Evolutionary conservation across 345 rosid genomes (phyloP), one percentile per base, ranked within the genome.

Genomic region (Geranium rotundifolium): DNA sequence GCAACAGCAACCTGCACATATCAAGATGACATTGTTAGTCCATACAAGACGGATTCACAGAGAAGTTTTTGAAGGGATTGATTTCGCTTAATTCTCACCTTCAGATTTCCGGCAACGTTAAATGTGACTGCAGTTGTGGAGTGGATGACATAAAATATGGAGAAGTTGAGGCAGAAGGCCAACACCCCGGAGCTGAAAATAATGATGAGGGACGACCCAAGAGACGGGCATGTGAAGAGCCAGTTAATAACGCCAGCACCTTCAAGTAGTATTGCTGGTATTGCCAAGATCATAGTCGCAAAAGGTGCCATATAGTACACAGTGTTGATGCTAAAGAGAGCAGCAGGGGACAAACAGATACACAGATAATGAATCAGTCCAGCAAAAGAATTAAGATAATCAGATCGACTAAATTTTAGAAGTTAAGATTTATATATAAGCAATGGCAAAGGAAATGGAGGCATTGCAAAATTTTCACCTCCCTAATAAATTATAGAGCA

Each of bases 271-370:
- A 93, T 7, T 0, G 99, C 97, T 7, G 99, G 99, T 57, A 86
- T 39, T 62, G 84, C 95, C 76, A 93, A 73, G 58, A 93, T 90
- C 97, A 90, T 81, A 69, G 97, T 93, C 60, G 99, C 99, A 63
- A 81, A 86, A 61, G 99, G 99, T 13, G 99, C 97, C 99, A 93
- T 93, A 78, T 93, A 93, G 84, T 90, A 93, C 61, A 93, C 99
- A 0, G 97, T 93, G 88, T 93, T 93, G 71, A 93, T 93, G 82
- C 97, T 90, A 61, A 3, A 66, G 39, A 34, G 54, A 17, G 65
- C 54, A 64, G 49, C 41, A 71, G 69, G 29, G 20, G 34, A 1
- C 27, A 59, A 58, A 57, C 10, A 41, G 50, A 41, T 41, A 1
- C 5, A 13, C 50, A 5, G 10, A 13, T 4, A 41, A 41, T 41